These are phyloP conservation scores for Chalciporus piperatus DNA, from an alignment of 768 basidiomycete species.

Conservation along the genomic window DNA sequence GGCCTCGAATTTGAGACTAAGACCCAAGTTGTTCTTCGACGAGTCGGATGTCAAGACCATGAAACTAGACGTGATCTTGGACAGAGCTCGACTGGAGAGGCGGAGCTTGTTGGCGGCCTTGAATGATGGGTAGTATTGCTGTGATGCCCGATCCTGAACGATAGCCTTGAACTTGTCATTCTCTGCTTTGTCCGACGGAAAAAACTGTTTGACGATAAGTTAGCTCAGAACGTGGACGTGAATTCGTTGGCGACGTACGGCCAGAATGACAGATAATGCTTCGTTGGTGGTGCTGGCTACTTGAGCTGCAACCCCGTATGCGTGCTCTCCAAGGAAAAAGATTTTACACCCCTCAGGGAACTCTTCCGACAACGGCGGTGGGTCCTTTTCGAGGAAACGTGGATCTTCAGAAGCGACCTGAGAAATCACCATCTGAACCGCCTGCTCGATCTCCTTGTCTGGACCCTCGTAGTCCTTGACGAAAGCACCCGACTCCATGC, in stretches of 20 bases:
- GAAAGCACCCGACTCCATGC: conserved; percentile 84
- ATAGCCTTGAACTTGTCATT: conserved; percentile 73
- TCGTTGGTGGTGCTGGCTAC: conserved; percentile 71
- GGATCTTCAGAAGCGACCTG: conserved; percentile 88
- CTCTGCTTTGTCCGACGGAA: conserved; percentile 79
- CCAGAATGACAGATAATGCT: conserved; percentile 77
- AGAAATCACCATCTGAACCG: conserved; percentile 81
- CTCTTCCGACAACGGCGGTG: conserved; percentile 82
- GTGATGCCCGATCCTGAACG: conserved; percentile 48
- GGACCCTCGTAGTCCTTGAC: conserved; percentile 90
- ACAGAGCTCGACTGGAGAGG: conserved; percentile 75
- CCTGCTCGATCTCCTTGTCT: conserved; percentile 82
- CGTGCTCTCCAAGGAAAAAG: conserved; percentile 94
- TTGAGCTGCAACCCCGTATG: conserved; percentile 94
- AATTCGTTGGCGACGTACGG: conserved; percentile 46
- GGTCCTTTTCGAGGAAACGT: conserved; percentile 74
- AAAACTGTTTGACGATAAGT: conserved; percentile 55
- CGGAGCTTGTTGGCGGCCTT: conserved; percentile 70
- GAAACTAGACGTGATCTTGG: conserved; percentile 91
- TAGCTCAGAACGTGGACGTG: background rate
- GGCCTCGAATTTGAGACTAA: conserved; percentile 94
- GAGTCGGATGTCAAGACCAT: conserved; percentile 79
- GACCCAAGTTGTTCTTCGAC: conserved; percentile 84
- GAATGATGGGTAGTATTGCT: conserved; percentile 76
- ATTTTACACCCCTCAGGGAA: conserved; percentile 89